A percentile compares a stretch with the other conserved stretches of the same genome.
phyloP scores from a whole-genome alignment of 1,284 basidiomycete species.

The Peniophora sp. region DNA sequence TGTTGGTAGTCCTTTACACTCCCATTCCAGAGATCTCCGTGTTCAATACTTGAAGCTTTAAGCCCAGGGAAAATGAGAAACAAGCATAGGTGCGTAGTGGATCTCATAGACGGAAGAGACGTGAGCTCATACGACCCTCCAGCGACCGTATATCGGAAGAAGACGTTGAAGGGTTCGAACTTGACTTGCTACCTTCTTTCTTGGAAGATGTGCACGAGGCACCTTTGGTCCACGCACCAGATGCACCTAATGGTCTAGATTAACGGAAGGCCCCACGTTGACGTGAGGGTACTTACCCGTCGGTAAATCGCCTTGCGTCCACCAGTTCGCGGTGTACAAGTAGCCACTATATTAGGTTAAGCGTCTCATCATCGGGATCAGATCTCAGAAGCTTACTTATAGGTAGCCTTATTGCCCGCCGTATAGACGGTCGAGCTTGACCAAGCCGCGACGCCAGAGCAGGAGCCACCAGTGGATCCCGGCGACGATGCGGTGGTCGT shows the following conservation, averaged over 20 bases:
- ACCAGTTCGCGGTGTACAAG: conserved; percentile 48
- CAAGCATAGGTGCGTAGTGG: too few relatives aligned
- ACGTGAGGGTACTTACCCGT: conserved; percentile 26
- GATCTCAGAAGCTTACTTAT: conserved; percentile 28
- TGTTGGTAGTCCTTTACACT: too few relatives aligned
- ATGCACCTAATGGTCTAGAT: conserved; percentile 16
- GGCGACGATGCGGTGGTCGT: conserved; percentile 20
- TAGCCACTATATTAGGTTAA: conserved; percentile 22
- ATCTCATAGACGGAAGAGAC: background rate
- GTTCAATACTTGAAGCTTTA: too few relatives aligned
- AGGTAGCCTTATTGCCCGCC: conserved; percentile 40
- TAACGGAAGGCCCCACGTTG: background rate
- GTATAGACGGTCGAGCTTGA: conserved; percentile 32
- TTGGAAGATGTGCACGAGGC: conserved; percentile 20
- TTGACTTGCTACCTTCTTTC: too few relatives aligned
- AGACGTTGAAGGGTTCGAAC: too few relatives aligned
- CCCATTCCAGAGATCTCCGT: too few relatives aligned
- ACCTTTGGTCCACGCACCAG: conserved; percentile 28
- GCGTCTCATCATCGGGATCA: background rate
- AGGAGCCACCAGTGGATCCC: conserved; percentile 23
- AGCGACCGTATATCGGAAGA: background rate
- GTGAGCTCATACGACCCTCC: background rate
- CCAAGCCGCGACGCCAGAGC: conserved; percentile 49
- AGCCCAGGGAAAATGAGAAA: too few relatives aligned
- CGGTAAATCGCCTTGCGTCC: conserved; percentile 50